Base-by-base conservation (phyloP, 768 basidiomycete genomes). In the Russula griseocarnosa region DNA sequence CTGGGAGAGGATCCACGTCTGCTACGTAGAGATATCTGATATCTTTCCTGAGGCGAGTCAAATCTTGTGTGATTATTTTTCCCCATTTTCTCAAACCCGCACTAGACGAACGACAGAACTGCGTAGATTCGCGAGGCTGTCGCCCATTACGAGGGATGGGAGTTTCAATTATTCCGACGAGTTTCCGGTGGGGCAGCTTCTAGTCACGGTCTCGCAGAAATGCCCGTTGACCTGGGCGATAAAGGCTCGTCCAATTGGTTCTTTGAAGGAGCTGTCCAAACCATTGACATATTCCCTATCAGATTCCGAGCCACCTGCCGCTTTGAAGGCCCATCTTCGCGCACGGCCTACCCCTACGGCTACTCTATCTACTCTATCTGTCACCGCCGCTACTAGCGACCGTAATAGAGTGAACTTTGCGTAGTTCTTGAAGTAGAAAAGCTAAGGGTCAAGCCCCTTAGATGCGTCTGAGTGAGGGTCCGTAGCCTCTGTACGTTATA, bases 261-360 rank as follows among this genome's bases (percentile, higher is more conserved):
- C 13, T 24, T 42, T 22, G 24, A n/a, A 42, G 28, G 66, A 58
- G 13, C 50, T 71, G n/a, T 55, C 63, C 30, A 42, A 70, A 5
- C 44, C 56, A 20, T 64, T 62, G 3, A 59, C 20, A 10, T 49
- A 6, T 40, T 64, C 11, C n/a, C 7, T 65, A 40, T n/a, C 70
- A 32, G 55, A 66, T 18, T 38, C 68, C 11, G 58, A 62, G 30
- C 75, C 72, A 49, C 67, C 65, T 36, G 74, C 58, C 63, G 77
- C 66, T 70, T 82, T 74, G 34, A 81, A 74, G 32, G 71, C 75
- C 10, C 89, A 86, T 70, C 77, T 94, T 1, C 75, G 78, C 10
- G 82, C 85, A 3, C 78, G 92, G 2, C 91, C 92, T 1, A 92
- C 91, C 0, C 82, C 83, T 62, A 91, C 90, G 0, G 88, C 90